These are phyloP conservation scores for Austroboletus novae-zelandiae DNA, from an alignment of 1,284 basidiomycete species.

Conservation along the genomic window DNA sequence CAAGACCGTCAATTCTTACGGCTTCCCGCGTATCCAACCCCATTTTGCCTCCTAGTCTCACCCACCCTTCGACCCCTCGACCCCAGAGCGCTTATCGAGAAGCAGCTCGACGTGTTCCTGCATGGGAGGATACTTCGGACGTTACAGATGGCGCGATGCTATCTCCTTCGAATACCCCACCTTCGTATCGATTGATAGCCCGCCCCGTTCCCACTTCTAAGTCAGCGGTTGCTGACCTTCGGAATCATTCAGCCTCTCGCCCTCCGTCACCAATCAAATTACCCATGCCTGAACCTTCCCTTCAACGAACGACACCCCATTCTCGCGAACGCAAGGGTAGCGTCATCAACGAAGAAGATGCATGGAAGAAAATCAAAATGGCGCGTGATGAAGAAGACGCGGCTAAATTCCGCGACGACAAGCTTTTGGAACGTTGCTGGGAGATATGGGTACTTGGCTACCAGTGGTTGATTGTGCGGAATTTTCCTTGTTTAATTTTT, in stretches of 20 bases:
- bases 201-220: slow-evolving; percentile 23
- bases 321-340: slow-evolving; percentile 42
- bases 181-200: slow-evolving; percentile 48
- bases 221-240: slow-evolving; percentile 8
- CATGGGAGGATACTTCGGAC: slow-evolving; percentile 42
- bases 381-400: slow-evolving; percentile 67
- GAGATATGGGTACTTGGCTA: slow-evolving; percentile 67
- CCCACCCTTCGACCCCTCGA: slow-evolving; percentile 30
- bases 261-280: slow-evolving; percentile 32
- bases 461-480: slow-evolving; percentile 67
- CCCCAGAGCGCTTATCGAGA: slow-evolving; percentile 17
- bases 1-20: slow-evolving; percentile 17
- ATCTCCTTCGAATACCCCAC: slow-evolving; percentile 46
- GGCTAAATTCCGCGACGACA: slow-evolving; percentile 61
- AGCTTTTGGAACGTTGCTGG: slow-evolving; percentile 64
- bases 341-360: slow-evolving; percentile 62
- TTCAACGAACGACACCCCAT: slow-evolving; percentile 16
- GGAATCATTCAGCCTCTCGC: slow-evolving; percentile 19
- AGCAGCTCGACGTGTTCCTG: slow-evolving; percentile 10
- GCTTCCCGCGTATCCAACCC: slow-evolving; percentile 22
- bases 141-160: slow-evolving; percentile 34
- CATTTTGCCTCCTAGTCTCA: slow-evolving; percentile 23
- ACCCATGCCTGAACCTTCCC: slow-evolving; percentile 20
- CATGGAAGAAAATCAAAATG: slow-evolving; percentile 73
- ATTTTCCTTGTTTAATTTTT: slow-evolving; percentile 10